These are phyloP conservation scores for Alternaria triticina DNA, from an alignment of 2,329 filamentous ascomycete species.

Conservation along the genomic window DNA sequence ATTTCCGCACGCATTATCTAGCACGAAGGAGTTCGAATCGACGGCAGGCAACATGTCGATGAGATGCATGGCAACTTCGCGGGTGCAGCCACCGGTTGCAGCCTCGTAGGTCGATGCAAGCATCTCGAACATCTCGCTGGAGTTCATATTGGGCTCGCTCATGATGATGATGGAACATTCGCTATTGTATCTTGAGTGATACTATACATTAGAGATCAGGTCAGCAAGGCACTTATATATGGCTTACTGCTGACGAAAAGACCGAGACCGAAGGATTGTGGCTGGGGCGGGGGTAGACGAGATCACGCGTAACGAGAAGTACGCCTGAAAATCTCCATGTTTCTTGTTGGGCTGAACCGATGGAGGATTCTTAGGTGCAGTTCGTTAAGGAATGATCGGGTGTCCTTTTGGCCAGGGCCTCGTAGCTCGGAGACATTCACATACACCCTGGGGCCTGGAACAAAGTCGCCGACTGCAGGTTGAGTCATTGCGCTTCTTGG, in stretches of 20 bases:
- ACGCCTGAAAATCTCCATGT: not conserved
- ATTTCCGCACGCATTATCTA: constrained; percentile 37
- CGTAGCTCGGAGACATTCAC: not conserved
- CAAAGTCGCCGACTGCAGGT: not conserved
- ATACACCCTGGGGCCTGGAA: not conserved
- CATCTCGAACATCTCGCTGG: not conserved
- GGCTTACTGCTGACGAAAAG: not conserved
- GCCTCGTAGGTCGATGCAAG: constrained; percentile 17
- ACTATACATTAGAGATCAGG: not conserved
- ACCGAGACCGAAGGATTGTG: not conserved
- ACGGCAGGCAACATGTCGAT: constrained; percentile 18
- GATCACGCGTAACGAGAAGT: not conserved
- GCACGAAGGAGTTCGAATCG: constrained; percentile 17
- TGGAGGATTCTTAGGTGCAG: accelerated
- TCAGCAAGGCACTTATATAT: not conserved
- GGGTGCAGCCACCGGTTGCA: constrained; percentile 22
- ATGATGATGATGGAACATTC: not conserved
- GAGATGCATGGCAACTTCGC: constrained; percentile 21
- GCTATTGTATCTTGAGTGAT: not conserved
- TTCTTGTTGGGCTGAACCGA: not conserved
- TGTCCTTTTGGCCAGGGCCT: not conserved
- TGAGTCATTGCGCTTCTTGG: not conserved
- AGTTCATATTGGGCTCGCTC: not conserved
- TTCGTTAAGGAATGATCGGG: not conserved
- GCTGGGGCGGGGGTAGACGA: not conserved